Conservation (phyloP, 768 basidiomycete genomes). For the Boletellus sp. region DNA sequence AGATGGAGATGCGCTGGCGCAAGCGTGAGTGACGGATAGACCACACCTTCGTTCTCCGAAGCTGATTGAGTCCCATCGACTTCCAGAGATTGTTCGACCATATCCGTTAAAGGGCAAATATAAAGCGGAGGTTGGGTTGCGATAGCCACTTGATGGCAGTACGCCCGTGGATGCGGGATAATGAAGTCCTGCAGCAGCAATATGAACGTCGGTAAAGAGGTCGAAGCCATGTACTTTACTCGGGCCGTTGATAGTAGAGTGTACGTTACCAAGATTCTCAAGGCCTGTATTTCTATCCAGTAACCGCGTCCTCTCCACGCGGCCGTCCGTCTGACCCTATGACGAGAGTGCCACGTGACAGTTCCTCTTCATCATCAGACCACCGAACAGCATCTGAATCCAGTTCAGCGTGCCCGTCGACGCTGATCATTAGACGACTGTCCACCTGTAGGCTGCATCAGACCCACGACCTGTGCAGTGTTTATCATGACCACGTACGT, state of each 20-base stretch:
- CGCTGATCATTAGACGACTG: neutral
- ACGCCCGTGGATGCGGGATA: neutral
- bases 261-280: neutral
- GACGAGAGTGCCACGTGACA: constrained; percentile 6
- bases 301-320: constrained; percentile 1
- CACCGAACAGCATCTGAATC: neutral
- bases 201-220: constrained; percentile 5
- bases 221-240: neutral
- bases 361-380: neutral
- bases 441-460: neutral
- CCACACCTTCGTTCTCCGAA: neutral
- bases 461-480: neutral
- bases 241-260: neutral
- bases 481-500: neutral
- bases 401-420: neutral
- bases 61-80: neutral
- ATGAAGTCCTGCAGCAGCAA: neutral
- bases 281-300: neutral
- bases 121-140: neutral
- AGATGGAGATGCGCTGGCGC: neutral
- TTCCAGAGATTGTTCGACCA: neutral
- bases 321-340: neutral
- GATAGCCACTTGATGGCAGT: neutral
- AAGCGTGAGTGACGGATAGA: neutral
- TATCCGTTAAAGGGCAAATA: neutral